Evolutionary conservation across 208 protist species (phyloP).

Genomic region (Trypanosomatidae sp.): DNA sequence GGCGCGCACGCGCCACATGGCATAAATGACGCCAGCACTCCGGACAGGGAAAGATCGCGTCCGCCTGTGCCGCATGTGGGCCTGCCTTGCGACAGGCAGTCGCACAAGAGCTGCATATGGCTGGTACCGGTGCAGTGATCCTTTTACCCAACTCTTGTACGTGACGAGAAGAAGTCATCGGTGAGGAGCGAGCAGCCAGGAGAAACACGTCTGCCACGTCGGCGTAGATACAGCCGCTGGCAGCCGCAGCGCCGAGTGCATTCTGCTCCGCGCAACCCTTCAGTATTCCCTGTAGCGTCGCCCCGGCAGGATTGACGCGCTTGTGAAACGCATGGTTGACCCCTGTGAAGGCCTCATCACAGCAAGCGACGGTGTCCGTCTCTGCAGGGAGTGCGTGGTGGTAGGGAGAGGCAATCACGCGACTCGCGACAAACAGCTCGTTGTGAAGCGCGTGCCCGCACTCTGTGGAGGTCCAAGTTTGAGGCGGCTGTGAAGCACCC

Average conservation of each 20-base stretch:
- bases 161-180: background rate
- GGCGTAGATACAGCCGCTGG: conserved; percentile 58
- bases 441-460: background rate
- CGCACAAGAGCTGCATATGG: background rate
- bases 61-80: background rate
- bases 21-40: conserved; percentile 77
- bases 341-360: conserved; percentile 40
- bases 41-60: conserved; percentile 61
- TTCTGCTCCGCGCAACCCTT: conserved; percentile 91
- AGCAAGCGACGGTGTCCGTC: background rate
- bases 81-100: background rate
- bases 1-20: conserved; percentile 44
- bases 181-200: conserved; percentile 5
- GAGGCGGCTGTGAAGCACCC: no score
- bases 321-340: conserved; percentile 80
- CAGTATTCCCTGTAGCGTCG: conserved; percentile 67
- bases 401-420: conserved; percentile 8
- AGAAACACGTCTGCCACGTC: conserved; percentile 61
- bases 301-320: conserved; percentile 42
- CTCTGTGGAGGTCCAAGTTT: background rate
- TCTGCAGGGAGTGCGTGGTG: background rate
- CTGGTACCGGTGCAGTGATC: background rate
- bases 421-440: conserved; percentile 24
- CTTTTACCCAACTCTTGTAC: background rate
- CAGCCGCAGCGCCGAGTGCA: conserved; percentile 74